Base-by-base conservation (phyloP, 2,329 filamentous ascomycete species). In the Xylaria sp. region DNA sequence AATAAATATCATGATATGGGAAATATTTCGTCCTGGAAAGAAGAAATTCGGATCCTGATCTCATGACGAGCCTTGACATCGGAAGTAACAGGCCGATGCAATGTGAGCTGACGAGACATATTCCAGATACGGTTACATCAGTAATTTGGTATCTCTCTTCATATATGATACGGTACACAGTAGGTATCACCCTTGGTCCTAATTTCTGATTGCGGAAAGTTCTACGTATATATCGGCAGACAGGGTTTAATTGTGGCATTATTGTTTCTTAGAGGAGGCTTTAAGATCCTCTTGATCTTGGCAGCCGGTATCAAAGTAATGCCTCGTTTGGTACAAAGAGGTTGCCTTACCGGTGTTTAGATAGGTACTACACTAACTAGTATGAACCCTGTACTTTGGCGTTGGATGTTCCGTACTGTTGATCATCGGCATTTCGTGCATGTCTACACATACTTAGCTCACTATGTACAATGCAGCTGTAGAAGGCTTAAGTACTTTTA, bases 401-500 rank as follows among this genome's bases (percentile, higher is more conserved):
- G 50, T 33, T 47, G 27, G 39, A 38, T 20, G 39, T 38, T 27
- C 27, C 31, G 17, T 57, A 38, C 45, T 22, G 36, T 20, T 51
- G 54, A 62, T 53, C 51, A 44, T 62, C 63, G 53, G 63, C 58
- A 58, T 13, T 57, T 53, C 39, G 56, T 61, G 57, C 49, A 45
- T 45, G 25, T 36, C n/a, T 39, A n/a, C 51, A 20, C 49, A 29
- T 51, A 42, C n/a, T 7, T 44, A 53, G n/a, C 29, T 22, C 22
- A 20, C n/a, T 36, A 53, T 22, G 29, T 33, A 17, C 3, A 22
- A 17, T 53, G n/a, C 9, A 53, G n/a, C 9, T 13, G 11, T 10
- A 29, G 9, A 49, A 17, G 7, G 45, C 22, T 36, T 20, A 36
- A 53, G 27, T 29, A n/a, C 13, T 15, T 50, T 31, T n/a, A 50